Conservation (phyloP, 192 early-diverging fungal species). For the Backusella morwellensis region DNA sequence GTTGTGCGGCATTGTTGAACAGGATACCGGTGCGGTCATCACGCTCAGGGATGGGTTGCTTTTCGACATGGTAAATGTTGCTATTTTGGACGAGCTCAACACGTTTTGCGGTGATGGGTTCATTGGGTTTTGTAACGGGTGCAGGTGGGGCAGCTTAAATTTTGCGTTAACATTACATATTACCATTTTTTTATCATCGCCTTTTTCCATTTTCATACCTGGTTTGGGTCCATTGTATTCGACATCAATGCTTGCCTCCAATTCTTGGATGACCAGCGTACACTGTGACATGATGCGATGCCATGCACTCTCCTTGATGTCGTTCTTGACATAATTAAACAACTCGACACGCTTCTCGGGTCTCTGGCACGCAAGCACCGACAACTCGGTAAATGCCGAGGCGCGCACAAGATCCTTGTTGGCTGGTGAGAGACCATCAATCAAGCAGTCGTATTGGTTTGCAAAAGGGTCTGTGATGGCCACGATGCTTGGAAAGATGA, state of each 20-base stretch:
- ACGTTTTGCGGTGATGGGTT: background rate
- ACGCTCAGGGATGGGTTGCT: background rate
- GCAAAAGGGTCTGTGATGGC: background rate
- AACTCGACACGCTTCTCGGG: background rate
- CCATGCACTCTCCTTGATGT: constrained; percentile 11
- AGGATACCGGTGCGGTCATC: constrained; percentile 8
- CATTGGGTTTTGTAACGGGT: background rate
- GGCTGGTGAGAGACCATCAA: background rate
- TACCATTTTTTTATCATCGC: background rate
- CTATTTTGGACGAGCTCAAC: background rate
- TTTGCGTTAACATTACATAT: background rate
- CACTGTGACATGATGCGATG: constrained; percentile 7
- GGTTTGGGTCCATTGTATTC: constrained; percentile 19
- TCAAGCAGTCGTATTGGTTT: constrained; percentile 8
- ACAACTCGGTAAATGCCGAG: constrained; percentile 14
- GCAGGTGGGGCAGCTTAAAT: background rate
- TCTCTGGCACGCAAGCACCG: background rate
- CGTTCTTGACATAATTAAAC: background rate
- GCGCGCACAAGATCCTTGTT: background rate
- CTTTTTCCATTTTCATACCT: background rate
- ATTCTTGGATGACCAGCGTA: constrained; percentile 8
- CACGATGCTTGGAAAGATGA: background rate
- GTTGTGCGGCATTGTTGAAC: background rate
- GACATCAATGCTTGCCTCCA: constrained; percentile 1
- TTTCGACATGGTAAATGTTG: background rate